Conservation (phyloP, 2,329 filamentous ascomycete genomes). For the Diaporthe batatas region DNA sequence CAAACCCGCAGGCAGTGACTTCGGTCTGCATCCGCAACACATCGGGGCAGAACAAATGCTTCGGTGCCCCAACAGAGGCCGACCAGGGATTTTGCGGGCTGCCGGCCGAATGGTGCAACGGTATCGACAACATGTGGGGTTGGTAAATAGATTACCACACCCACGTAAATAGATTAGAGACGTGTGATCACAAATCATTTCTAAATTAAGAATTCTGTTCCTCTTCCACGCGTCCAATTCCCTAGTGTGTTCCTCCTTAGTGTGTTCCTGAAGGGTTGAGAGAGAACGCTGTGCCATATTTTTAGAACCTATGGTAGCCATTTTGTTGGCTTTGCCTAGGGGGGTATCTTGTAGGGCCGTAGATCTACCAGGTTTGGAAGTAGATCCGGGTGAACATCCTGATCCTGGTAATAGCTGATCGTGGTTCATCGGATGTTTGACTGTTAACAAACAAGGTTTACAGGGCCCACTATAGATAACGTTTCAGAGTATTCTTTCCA, state of each 20-base stretch:
- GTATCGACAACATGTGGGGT: neutral
- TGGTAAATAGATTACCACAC: no score
- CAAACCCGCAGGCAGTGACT: neutral
- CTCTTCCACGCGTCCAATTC: neutral
- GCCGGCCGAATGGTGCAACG: neutral
- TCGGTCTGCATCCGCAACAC: slow-evolving; percentile 11
- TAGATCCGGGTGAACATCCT: neutral
- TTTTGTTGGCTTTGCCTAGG: neutral
- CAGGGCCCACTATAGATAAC: neutral
- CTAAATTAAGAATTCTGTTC: neutral
- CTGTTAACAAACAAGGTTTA: neutral
- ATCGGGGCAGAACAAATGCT: slow-evolving; percentile 11
- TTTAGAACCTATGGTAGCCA: neutral
- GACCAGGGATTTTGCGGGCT: neutral
- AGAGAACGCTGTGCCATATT: neutral
- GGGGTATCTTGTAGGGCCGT: no score
- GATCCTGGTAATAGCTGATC: neutral
- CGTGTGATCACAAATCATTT: neutral
- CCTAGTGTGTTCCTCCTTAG: neutral
- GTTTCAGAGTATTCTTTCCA: neutral
- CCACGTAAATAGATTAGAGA: neutral
- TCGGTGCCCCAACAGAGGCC: neutral
- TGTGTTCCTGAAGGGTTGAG: neutral
- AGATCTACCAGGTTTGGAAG: neutral
- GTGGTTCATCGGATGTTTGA: neutral